These are phyloP conservation scores for Pelargonium citronellum DNA, from an alignment of 441 rosid species.

Conservation along the genomic window DNA sequence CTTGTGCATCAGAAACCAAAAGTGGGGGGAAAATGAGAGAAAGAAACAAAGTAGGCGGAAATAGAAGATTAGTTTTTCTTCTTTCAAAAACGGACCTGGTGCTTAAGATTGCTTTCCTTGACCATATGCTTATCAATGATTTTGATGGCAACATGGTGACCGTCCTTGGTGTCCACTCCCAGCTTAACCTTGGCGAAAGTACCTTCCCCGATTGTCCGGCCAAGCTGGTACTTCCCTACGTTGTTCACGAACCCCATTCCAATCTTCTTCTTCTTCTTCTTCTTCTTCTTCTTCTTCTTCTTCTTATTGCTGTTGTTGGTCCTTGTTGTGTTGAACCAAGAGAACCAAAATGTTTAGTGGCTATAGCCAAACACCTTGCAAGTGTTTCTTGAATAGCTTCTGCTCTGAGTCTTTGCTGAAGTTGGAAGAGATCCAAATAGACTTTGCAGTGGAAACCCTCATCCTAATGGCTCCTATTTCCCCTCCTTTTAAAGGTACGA, in stretches of 20 bases:
- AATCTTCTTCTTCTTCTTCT: no score
- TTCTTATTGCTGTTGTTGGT: neutral
- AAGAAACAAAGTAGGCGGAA: neutral
- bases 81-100: conserved; percentile 36
- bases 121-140: conserved; percentile 69
- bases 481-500: neutral
- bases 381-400: conserved; percentile 26
- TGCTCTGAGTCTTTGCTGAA: conserved; percentile 17
- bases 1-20: no score
- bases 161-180: conserved; percentile 53
- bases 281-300: no score
- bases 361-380: conserved; percentile 17
- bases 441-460: conserved; percentile 11
- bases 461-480: conserved; percentile 17
- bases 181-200: conserved; percentile 89
- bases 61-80: neutral
- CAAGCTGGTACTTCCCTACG: conserved; percentile 64
- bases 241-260: conserved; percentile 43
- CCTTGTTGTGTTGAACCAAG: no score
- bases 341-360: neutral
- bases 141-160: conserved; percentile 63
- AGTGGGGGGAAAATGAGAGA: neutral
- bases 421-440: neutral
- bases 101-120: conserved; percentile 56
- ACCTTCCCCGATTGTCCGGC: conserved; percentile 79